Conservation (phyloP, 495 filamentous ascomycete genomes). For the Xylaria grammica region DNA sequence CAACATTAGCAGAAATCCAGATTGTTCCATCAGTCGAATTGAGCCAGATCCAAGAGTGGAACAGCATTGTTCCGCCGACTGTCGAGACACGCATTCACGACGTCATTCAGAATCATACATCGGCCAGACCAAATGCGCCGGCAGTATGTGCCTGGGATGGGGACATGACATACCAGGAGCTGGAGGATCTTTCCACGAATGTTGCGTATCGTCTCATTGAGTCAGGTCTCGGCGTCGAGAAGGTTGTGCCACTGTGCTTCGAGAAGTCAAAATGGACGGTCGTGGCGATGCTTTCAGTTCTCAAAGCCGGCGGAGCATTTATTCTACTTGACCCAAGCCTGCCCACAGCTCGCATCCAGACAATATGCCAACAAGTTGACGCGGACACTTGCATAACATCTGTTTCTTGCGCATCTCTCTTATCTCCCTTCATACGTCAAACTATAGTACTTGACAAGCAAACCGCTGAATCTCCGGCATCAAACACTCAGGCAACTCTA, state of each 20-base stretch:
- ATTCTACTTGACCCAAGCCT: conserved; percentile 46
- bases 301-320: conserved; percentile 57
- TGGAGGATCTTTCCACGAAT: conserved; percentile 52
- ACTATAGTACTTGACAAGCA: neutral
- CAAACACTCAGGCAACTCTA: neutral
- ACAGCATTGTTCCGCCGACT: conserved; percentile 40
- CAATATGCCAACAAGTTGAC: conserved; percentile 11
- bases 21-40: conserved; percentile 21
- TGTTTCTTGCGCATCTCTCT: conserved; percentile 1
- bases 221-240: conserved; percentile 52
- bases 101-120: conserved; percentile 40
- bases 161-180: conserved; percentile 59
- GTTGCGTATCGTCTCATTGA: conserved; percentile 51
- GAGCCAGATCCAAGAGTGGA: conserved; percentile 46
- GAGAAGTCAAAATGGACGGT: conserved; percentile 61
- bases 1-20: neutral
- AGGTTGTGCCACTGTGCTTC: conserved; percentile 58
- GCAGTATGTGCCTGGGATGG: conserved; percentile 63
- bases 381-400: conserved; percentile 11
- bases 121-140: conserved; percentile 29
- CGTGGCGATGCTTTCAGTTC: conserved; percentile 56
- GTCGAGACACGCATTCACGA: conserved; percentile 47
- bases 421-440: conserved; percentile 5
- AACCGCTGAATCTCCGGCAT: neutral
- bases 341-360: conserved; percentile 30